Evolutionary conservation across 495 filamentous ascomycete species (phyloP).

Genomic region (Podospora tetraspora): DNA sequence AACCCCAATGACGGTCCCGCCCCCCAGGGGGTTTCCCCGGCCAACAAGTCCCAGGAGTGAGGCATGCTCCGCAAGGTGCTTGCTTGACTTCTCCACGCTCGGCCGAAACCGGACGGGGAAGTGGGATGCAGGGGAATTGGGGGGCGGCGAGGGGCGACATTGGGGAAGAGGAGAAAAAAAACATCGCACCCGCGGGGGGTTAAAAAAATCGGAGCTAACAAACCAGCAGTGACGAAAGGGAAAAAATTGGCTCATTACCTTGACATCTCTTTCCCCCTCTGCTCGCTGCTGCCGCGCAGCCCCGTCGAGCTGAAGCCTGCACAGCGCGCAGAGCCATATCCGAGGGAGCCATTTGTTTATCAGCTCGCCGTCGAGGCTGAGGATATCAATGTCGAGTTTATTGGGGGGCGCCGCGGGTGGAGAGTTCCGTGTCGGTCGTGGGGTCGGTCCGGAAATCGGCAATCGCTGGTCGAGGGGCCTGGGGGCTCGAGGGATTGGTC

Average conservation of each 20-base stretch:
- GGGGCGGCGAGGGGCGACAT: background rate
- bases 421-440: background rate
- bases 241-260: constrained; percentile 7
- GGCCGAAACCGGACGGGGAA: constrained; percentile 11
- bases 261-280: constrained; percentile 3
- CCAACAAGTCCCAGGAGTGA: no score
- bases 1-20: background rate
- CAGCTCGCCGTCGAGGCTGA: background rate
- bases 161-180: no score
- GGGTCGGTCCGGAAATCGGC: background rate
- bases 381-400: background rate
- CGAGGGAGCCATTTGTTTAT: constrained; percentile 11
- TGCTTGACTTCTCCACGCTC: constrained; percentile 2
- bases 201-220: background rate
- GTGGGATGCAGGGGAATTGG: background rate
- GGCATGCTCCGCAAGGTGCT: background rate
- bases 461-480: background rate
- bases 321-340: constrained; percentile 8
- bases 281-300: background rate
- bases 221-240: background rate
- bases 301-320: background rate
- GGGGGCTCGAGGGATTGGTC: background rate
- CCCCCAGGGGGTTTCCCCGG: background rate
- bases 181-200: background rate
- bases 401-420: background rate